Conservation (phyloP, 2,329 filamentous ascomycete species). For the Chalaropsis thielavioides region DNA sequence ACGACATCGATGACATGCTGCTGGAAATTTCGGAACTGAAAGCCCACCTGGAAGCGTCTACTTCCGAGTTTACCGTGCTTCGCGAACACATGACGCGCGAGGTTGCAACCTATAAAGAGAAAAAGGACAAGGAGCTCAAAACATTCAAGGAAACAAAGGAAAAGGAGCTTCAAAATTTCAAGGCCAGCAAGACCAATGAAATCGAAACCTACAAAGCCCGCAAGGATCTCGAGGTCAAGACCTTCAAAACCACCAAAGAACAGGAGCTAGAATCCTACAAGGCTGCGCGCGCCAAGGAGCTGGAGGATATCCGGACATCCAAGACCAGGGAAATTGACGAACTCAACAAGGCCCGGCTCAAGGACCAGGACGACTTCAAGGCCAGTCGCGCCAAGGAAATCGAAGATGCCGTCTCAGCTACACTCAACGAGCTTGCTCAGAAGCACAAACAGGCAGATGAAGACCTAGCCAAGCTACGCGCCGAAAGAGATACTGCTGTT, state of each 20-base stretch:
- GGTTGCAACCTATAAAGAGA: slow-evolving; percentile 13
- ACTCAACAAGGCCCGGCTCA: slow-evolving; percentile 1
- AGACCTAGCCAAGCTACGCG: background rate
- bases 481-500: slow-evolving; percentile 14
- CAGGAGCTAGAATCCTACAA: slow-evolving; percentile 15
- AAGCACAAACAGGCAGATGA: slow-evolving; percentile 6
- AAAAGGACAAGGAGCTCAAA: slow-evolving; percentile 15
- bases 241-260: slow-evolving; percentile 15
- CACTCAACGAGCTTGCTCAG: slow-evolving; percentile 8
- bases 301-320: slow-evolving; percentile 13
- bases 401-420: slow-evolving; percentile 8
- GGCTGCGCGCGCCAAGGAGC: slow-evolving; percentile 12
- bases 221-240: slow-evolving; percentile 15
- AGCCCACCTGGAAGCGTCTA: slow-evolving; percentile 13
- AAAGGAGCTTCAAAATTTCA: slow-evolving; percentile 12
- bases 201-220: slow-evolving; percentile 16
- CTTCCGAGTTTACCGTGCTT: slow-evolving; percentile 12
- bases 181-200: slow-evolving; percentile 16
- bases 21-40: slow-evolving; percentile 16
- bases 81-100: slow-evolving; percentile 15
- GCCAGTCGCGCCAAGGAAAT: slow-evolving; percentile 6
- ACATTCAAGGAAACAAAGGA: slow-evolving; percentile 14
- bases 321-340: slow-evolving; percentile 13
- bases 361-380: background rate
- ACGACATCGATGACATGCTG: slow-evolving; percentile 14